Evolutionary conservation across 2,329 filamentous ascomycete genomes (phyloP).

Genomic region (Graphilbum fragrans): DNA sequence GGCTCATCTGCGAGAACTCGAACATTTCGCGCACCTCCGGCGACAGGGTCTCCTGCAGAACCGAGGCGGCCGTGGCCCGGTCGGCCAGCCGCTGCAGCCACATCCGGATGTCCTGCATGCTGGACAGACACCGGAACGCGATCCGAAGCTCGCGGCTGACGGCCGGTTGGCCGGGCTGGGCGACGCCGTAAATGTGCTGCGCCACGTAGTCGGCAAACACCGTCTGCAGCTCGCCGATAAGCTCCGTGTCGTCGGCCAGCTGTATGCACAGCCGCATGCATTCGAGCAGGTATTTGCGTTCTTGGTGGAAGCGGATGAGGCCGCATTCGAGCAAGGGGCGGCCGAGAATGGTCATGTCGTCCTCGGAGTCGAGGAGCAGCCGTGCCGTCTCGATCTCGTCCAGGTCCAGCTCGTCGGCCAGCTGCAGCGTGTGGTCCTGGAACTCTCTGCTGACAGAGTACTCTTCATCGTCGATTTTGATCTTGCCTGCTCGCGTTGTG

Average conservation of each 20-base stretch:
- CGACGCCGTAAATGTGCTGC: slow-evolving; percentile 41
- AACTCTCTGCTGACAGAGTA: slow-evolving; percentile 81
- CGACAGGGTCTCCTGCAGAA: slow-evolving; percentile 52
- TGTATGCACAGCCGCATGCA: slow-evolving; percentile 70
- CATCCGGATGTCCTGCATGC: slow-evolving; percentile 63
- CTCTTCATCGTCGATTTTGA: slow-evolving; percentile 59
- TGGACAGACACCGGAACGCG: slow-evolving; percentile 60
- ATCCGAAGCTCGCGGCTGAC: slow-evolving; percentile 42
- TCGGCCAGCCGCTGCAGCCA: slow-evolving; percentile 70
- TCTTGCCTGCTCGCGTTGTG: slow-evolving; percentile 51
- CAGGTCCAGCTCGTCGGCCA: slow-evolving; percentile 80
- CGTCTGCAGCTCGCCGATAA: slow-evolving; percentile 35
- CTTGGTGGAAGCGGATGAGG: slow-evolving; percentile 79
- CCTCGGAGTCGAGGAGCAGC: slow-evolving; percentile 62
- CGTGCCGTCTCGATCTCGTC: slow-evolving; percentile 78
- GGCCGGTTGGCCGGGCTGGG: slow-evolving; percentile 28
- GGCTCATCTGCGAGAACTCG: slow-evolving; percentile 66
- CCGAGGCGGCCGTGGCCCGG: slow-evolving; percentile 59
- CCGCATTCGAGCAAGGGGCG: slow-evolving; percentile 65
- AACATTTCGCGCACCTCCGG: slow-evolving; percentile 64
- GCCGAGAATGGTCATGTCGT: slow-evolving; percentile 56
- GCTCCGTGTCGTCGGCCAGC: slow-evolving; percentile 47
- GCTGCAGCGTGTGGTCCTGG: slow-evolving; percentile 64
- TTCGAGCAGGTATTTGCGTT: slow-evolving; percentile 71
- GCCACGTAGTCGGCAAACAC: slow-evolving; percentile 41